Base-by-base conservation (phyloP, 2,329 filamentous ascomycete genomes). In the Fusarium torreyae region DNA sequence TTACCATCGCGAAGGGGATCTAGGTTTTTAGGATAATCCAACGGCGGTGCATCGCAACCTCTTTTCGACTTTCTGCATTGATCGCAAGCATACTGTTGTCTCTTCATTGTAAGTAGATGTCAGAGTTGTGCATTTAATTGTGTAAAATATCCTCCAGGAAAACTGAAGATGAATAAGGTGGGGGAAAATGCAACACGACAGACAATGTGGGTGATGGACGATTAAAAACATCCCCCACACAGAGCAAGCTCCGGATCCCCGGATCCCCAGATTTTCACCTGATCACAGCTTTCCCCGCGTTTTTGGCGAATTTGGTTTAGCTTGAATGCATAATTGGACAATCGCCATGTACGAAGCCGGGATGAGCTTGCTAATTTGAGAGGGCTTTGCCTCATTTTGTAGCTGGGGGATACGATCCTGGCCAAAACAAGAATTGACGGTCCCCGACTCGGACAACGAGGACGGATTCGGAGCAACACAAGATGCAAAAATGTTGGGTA, bases 41-140 rank as follows among this genome's bases (percentile, higher is more conserved):
- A 14, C 3, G 60, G 61, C 11, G 40, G 45, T 9, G 61, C 61
- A 40, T 64, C 61, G n/a, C 61, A 64, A n/a, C 61, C 61, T 14
- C 61, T 43, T 20, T 65, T 65, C 3, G 59, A 65, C 31, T 64
- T 64, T 26, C 62, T 51, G 17, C 62, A 65, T 33, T 65, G 62
- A 15, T 65, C 62, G 40, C 62, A 65, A 28, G 62, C 62, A 43
- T 65, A 65, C 17, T 65, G 62, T 3, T 49, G 42, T 65, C 62
- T 64, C 18, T 65, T 65, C 62, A 65, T 65, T 20, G 18, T n/a
- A 7, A 10, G 13, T 6, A 5, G 4, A 45, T 7, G 9, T 24
- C 2, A 26, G 24, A 28, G 34, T 28, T 17, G 13, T 24, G 20
- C 17, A n/a, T n/a, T 17, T 44, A 4, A 17, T 8, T 44, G 7